These are phyloP conservation scores for Linnemannia hyalina DNA, from an alignment of 192 early-diverging fungal species.

Conservation along the genomic window DNA sequence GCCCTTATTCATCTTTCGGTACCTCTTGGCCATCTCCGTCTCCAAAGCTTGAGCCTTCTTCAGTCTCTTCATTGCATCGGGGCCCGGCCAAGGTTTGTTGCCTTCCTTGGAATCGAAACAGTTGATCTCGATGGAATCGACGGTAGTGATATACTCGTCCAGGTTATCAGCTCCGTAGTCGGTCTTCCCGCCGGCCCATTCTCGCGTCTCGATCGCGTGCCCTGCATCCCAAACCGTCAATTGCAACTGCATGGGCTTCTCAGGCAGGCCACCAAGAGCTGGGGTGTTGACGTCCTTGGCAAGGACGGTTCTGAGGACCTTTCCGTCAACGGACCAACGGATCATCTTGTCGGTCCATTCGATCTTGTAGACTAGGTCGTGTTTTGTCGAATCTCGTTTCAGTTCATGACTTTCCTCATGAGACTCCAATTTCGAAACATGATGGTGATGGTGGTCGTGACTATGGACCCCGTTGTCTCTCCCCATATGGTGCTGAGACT, in stretches of 20 bases:
- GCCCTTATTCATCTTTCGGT: constrained; percentile 9
- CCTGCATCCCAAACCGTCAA: constrained; percentile 63
- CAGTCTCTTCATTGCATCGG: constrained; percentile 29
- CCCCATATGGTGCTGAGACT: constrained; percentile 35
- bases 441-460: background rate
- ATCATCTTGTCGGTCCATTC: constrained; percentile 56
- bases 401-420: constrained; percentile 31
- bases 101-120: constrained; percentile 48
- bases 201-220: constrained; percentile 16
- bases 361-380: constrained; percentile 45
- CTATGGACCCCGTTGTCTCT: background rate
- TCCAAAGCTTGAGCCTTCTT: constrained; percentile 13
- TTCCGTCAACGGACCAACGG: constrained; percentile 56
- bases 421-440: constrained; percentile 39
- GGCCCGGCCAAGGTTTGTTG: constrained; percentile 44
- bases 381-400: constrained; percentile 26
- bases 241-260: constrained; percentile 41
- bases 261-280: constrained; percentile 7
- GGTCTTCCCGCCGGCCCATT: constrained; percentile 53
- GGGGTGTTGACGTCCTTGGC: constrained; percentile 15
- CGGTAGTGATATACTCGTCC: constrained; percentile 45
- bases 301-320: constrained; percentile 41
- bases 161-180: constrained; percentile 31
- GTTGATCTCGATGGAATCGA: constrained; percentile 48
- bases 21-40: background rate